These are phyloP conservation scores for Citrus sinensis DNA, from an alignment of 345 rosid genomes.

Conservation along the genomic window DVS_A1.0 CM039161.1:2810501-2811000, in stretches of 20 bases:
- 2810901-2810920: conserved; percentile 88
- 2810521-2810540: neutral
- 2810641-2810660: conserved; percentile 87
- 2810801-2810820: conserved; percentile 33
- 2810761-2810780: conserved; percentile 97
- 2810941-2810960: conserved; percentile 97
- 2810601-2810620: conserved; percentile 4
- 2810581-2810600: neutral
- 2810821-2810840: neutral
- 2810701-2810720: conserved; percentile 74
- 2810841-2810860: conserved; percentile 4
- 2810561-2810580: neutral
- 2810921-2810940: conserved; percentile 98
- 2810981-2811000: conserved; percentile 37
- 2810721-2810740: conserved; percentile 79
- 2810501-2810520: neutral
- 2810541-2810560: neutral
- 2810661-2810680: conserved; percentile 94
- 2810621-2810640: conserved; percentile 49
- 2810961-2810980: conserved; percentile 71
- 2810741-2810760: conserved; percentile 62
- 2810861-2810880: conserved; percentile 4
- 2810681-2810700: conserved; percentile 87
- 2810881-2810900: conserved; percentile 83
- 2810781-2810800: conserved; percentile 91